Evolutionary conservation across 2,329 filamentous ascomycete species (phyloP).

Genomic region (Monilinia laxa): DNA sequence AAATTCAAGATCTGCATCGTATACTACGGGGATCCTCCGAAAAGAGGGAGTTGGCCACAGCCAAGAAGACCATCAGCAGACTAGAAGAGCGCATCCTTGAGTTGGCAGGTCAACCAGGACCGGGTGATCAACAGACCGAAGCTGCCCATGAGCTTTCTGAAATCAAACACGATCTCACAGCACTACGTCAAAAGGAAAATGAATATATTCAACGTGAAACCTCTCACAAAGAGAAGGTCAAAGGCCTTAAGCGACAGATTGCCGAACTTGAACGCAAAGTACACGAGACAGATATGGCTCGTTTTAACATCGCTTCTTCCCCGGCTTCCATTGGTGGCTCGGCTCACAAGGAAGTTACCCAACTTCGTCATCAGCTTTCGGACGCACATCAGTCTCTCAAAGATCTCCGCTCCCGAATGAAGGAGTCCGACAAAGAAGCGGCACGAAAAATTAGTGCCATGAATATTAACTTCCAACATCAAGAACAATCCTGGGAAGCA

Average conservation of each 20-base stretch:
- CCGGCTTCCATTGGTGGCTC: slow-evolving; percentile 52
- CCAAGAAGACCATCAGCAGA: slow-evolving; percentile 62
- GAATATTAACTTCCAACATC: slow-evolving; percentile 53
- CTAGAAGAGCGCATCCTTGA: slow-evolving; percentile 58
- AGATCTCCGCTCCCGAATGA: slow-evolving; percentile 53
- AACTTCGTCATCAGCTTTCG: slow-evolving; percentile 60
- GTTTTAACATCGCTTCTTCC: slow-evolving; percentile 48
- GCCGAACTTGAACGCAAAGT: slow-evolving; percentile 65
- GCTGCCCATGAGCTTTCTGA: slow-evolving; percentile 55
- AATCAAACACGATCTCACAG: slow-evolving; percentile 61
- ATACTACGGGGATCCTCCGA: slow-evolving; percentile 39
- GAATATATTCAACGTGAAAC: slow-evolving; percentile 65
- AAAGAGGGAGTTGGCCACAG: slow-evolving; percentile 47
- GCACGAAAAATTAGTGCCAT: slow-evolving; percentile 45
- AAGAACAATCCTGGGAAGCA: slow-evolving; percentile 43
- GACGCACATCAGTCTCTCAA: slow-evolving; percentile 59
- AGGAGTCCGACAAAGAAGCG: slow-evolving; percentile 47
- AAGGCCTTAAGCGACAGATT: slow-evolving; percentile 63
- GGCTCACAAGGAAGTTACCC: slow-evolving; percentile 55
- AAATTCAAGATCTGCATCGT: slow-evolving; percentile 54
- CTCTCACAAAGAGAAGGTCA: slow-evolving; percentile 60
- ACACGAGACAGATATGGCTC: slow-evolving; percentile 61
- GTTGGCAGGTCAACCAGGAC: slow-evolving; percentile 44
- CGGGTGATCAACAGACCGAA: slow-evolving; percentile 45
- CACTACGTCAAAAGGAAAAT: slow-evolving; percentile 63